phyloP scores from a whole-genome alignment of 768 basidiomycete species.

The Leccinum longicurvipes region DNA sequence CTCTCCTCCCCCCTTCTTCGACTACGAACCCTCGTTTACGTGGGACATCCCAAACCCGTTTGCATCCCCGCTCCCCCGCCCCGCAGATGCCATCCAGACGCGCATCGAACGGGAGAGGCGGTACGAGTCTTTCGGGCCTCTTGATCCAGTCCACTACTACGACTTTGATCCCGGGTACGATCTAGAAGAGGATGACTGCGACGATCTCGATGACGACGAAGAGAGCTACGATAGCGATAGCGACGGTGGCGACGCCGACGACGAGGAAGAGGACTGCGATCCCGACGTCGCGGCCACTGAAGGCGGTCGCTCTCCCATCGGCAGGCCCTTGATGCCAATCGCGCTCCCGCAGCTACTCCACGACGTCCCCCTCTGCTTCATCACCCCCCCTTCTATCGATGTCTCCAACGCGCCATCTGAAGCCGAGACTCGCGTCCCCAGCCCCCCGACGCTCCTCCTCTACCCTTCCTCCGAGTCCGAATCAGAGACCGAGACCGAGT shows the following conservation, averaged over 20 bases:
- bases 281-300: background rate
- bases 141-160: too few species aligned
- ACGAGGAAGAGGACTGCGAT: background rate
- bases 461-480: background rate
- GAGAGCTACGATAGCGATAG: background rate
- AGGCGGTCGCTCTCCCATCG: background rate
- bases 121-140: too few species aligned
- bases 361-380: background rate
- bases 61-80: too few species aligned
- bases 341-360: constrained; percentile 5
- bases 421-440: background rate
- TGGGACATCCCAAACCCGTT: too few species aligned
- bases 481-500: background rate
- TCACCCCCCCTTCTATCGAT: background rate
- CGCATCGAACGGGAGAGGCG: too few species aligned
- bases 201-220: background rate
- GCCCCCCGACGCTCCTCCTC: background rate
- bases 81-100: too few species aligned
- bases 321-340: background rate
- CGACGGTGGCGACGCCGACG: background rate
- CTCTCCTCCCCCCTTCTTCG: too few species aligned
- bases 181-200: background rate
- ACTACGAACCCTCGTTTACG: too few species aligned
- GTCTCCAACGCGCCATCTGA: background rate
- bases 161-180: too few species aligned